These are phyloP conservation scores for Sutorius australiensis DNA, from an alignment of 768 basidiomycete genomes.

Conservation along the genomic window DNA sequence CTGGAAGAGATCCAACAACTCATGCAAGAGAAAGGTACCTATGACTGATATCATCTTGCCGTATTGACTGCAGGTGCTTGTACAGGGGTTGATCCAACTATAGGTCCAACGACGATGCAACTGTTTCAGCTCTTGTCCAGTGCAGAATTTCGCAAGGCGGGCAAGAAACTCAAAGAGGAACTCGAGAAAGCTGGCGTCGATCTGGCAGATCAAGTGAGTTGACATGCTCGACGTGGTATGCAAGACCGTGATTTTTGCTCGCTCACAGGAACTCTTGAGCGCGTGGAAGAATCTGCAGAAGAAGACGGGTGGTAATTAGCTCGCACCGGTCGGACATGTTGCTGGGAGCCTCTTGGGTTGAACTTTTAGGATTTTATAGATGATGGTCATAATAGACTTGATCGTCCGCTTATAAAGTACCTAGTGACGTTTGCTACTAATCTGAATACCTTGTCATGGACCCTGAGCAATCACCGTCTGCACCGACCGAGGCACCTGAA, in stretches of 20 bases:
- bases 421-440: slow-evolving; percentile 8
- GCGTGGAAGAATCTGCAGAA: slow-evolving; percentile 34
- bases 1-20: slow-evolving; percentile 42
- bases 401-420: neutral
- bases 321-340: neutral
- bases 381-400: neutral
- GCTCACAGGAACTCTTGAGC: slow-evolving; percentile 44
- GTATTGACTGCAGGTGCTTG: neutral
- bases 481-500: slow-evolving; percentile 33
- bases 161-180: slow-evolving; percentile 44
- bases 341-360: neutral
- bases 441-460: slow-evolving; percentile 10
- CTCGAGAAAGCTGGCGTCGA: slow-evolving; percentile 61
- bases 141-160: slow-evolving; percentile 48
- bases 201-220: slow-evolving; percentile 47
- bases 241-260: neutral
- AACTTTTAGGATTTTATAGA: neutral
- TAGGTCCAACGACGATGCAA: slow-evolving; percentile 47
- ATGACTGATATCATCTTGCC: neutral
- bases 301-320: slow-evolving; percentile 21
- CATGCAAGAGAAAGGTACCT: slow-evolving; percentile 47
- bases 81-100: slow-evolving; percentile 47
- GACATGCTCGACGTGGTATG: neutral
- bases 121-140: slow-evolving; percentile 53
- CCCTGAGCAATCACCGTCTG: slow-evolving; percentile 6